phyloP scores from a whole-genome alignment of 2,329 filamentous ascomycete species.

The Colletotrichum tropicicola region DNA sequence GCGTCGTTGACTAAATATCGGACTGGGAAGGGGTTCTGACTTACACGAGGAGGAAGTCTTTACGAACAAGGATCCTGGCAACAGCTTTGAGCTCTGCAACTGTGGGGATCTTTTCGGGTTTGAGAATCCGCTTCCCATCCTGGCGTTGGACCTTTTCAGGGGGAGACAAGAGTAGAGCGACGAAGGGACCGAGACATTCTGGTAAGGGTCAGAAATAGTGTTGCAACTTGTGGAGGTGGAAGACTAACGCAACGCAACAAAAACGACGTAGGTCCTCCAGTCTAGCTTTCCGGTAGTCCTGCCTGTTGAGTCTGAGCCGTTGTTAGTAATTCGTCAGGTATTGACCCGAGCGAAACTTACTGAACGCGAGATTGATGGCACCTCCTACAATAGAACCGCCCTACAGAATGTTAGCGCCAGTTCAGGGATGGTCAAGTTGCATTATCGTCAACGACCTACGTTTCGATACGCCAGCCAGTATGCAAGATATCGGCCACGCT shows the following conservation, averaged over 20 bases:
- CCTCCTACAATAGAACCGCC: conserved; percentile 49
- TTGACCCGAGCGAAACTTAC: too few species aligned
- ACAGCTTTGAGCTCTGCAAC: conserved; percentile 35
- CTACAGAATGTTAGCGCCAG: too few species aligned
- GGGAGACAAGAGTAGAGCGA: conserved; percentile 37
- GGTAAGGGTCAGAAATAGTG: too few species aligned
- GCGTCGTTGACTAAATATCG: too few species aligned
- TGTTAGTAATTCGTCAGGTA: too few species aligned
- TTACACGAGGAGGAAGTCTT: conserved; percentile 34
- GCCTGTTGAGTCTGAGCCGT: conserved; percentile 38
- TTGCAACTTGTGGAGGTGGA: too few species aligned
- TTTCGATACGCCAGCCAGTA: conserved; percentile 35
- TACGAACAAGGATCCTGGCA: conserved; percentile 28
- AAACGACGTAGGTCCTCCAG: conserved; percentile 38
- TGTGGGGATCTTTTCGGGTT: conserved; percentile 32
- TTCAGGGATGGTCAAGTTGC: too few species aligned
- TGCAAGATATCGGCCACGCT: conserved; percentile 20
- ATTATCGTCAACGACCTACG: too few species aligned
- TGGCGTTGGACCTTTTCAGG: conserved; percentile 38
- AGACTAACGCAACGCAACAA: too few species aligned
- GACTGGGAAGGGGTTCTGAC: not conserved
- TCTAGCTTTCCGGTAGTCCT: conserved; percentile 36
- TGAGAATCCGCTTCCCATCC: conserved; percentile 36
- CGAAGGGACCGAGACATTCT: conserved; percentile 36
- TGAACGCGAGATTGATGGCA: conserved; percentile 54